phyloP scores from a whole-genome alignment of 495 filamentous ascomycete species.

The Podospora pseudoanserina region DNA sequence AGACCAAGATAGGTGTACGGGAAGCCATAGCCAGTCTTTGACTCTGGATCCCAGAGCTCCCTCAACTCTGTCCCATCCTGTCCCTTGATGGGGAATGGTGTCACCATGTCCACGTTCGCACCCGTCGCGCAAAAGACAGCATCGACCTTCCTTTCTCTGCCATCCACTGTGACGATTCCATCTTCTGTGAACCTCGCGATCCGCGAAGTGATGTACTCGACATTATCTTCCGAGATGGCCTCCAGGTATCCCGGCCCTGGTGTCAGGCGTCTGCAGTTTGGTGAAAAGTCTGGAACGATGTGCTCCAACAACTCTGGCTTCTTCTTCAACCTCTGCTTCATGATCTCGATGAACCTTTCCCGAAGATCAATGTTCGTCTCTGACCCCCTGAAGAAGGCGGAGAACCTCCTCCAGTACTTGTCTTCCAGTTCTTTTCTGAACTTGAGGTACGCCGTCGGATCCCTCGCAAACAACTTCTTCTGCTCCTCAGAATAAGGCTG shows the following conservation, averaged over 20 bases:
- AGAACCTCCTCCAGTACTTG: slow-evolving; percentile 56
- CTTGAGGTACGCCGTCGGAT: slow-evolving; percentile 40
- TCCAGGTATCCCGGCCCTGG: slow-evolving; percentile 72
- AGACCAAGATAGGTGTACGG: slow-evolving; percentile 64
- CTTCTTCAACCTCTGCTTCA: slow-evolving; percentile 48
- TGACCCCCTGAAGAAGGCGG: slow-evolving; percentile 52
- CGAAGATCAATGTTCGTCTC: slow-evolving; percentile 47
- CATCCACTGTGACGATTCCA: slow-evolving; percentile 55
- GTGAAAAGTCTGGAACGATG: slow-evolving; percentile 62
- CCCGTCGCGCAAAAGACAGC: slow-evolving; percentile 68
- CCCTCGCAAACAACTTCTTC: slow-evolving; percentile 39
- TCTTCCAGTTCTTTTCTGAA: slow-evolving; percentile 51
- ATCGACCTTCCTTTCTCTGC: slow-evolving; percentile 50
- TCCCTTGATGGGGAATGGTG: slow-evolving; percentile 55
- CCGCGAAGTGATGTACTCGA: slow-evolving; percentile 52
- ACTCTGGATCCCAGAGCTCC: slow-evolving; percentile 38
- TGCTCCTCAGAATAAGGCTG: slow-evolving; percentile 51
- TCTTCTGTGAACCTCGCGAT: slow-evolving; percentile 57
- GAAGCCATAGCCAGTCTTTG: slow-evolving; percentile 48
- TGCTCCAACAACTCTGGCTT: slow-evolving; percentile 54
- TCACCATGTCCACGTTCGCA: slow-evolving; percentile 55
- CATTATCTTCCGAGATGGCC: slow-evolving; percentile 60
- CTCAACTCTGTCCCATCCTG: slow-evolving; percentile 49
- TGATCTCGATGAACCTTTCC: slow-evolving; percentile 50
- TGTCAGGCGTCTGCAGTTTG: slow-evolving; percentile 66